phyloP scores from a whole-genome alignment of 441 rosid species.

The Brassica hybrid region DNA sequence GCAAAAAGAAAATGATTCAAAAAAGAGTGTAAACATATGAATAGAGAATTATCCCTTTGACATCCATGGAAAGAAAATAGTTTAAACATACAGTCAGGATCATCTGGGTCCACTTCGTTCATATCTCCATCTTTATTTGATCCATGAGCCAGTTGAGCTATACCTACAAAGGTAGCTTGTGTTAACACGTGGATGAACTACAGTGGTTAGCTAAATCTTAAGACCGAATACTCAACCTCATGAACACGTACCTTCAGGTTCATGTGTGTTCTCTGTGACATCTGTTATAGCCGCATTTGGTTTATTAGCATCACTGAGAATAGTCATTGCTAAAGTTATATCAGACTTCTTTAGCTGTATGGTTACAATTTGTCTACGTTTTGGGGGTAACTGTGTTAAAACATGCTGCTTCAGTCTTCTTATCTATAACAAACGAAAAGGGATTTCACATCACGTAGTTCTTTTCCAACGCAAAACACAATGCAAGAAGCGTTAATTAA shows the following conservation, averaged over 20 bases:
- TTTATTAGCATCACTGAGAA: slow-evolving; percentile 44
- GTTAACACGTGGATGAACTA: slow-evolving; percentile 26
- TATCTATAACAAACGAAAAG: slow-evolving; percentile 60
- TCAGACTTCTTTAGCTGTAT: slow-evolving; percentile 74
- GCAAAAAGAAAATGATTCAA: slow-evolving; percentile 23
- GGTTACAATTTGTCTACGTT: slow-evolving; percentile 86
- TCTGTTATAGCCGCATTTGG: slow-evolving; percentile 44
- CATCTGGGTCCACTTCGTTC: slow-evolving; percentile 20
- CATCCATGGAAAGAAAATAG: slow-evolving; percentile 23
- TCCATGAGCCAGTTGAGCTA: slow-evolving; percentile 33
- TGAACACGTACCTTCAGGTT: slow-evolving; percentile 51
- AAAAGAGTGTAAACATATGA: slow-evolving; percentile 1
- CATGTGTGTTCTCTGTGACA: slow-evolving; percentile 43
- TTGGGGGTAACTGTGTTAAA: slow-evolving; percentile 86
- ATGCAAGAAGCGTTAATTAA: no score
- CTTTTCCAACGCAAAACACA: slow-evolving; percentile 20
- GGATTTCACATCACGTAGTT: slow-evolving; percentile 17
- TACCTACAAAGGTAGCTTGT: slow-evolving; percentile 25
- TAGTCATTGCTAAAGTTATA: slow-evolving; percentile 65
- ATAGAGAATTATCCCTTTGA: slow-evolving; percentile 9
- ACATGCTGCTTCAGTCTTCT: slow-evolving; percentile 94
- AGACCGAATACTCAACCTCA: no score
- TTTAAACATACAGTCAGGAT: slow-evolving; percentile 33
- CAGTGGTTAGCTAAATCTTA: slow-evolving; percentile 14
- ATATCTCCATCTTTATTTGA: slow-evolving; percentile 27